Conservation (phyloP, 2,329 filamentous ascomycete species). For the Phyllosticta paracitricarpa region DNA sequence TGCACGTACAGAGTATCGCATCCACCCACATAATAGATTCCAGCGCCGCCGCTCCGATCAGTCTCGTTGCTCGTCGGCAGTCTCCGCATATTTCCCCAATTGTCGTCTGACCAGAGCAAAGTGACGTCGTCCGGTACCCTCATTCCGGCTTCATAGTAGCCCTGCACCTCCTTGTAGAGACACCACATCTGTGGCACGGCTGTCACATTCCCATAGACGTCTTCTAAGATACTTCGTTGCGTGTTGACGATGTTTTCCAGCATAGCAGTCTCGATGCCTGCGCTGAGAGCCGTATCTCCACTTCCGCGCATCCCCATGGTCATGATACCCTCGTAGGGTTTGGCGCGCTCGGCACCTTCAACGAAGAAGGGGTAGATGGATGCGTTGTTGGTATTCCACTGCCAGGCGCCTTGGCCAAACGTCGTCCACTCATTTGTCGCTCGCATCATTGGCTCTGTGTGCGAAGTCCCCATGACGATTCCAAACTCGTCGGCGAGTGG, state of each 20-base stretch:
- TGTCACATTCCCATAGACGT: constrained; percentile 44
- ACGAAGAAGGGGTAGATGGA: constrained; percentile 59
- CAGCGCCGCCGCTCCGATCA: constrained; percentile 50
- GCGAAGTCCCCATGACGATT: constrained; percentile 62
- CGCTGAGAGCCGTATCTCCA: constrained; percentile 54
- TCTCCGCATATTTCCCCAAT: constrained; percentile 55
- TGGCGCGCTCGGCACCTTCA: constrained; percentile 55
- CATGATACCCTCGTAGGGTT: constrained; percentile 56
- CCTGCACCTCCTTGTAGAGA: constrained; percentile 64
- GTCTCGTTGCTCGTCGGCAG: constrained; percentile 52
- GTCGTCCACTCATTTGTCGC: constrained; percentile 43
- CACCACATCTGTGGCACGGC: constrained; percentile 61
- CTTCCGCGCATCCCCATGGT: constrained; percentile 61
- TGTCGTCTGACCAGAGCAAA: constrained; percentile 60
- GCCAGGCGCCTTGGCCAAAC: constrained; percentile 51
- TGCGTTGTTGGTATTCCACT: constrained; percentile 59
- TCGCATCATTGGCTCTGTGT: constrained; percentile 62
- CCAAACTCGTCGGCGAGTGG: constrained; percentile 63
- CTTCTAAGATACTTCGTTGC: constrained; percentile 49
- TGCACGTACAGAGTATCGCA: background rate
- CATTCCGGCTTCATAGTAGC: constrained; percentile 56
- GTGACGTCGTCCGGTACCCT: constrained; percentile 56
- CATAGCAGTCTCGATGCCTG: constrained; percentile 46
- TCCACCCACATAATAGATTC: constrained; percentile 47
- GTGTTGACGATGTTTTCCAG: constrained; percentile 51